phyloP scores from a whole-genome alignment of 441 rosid genomes.

The Populus tomentosa region DNA sequence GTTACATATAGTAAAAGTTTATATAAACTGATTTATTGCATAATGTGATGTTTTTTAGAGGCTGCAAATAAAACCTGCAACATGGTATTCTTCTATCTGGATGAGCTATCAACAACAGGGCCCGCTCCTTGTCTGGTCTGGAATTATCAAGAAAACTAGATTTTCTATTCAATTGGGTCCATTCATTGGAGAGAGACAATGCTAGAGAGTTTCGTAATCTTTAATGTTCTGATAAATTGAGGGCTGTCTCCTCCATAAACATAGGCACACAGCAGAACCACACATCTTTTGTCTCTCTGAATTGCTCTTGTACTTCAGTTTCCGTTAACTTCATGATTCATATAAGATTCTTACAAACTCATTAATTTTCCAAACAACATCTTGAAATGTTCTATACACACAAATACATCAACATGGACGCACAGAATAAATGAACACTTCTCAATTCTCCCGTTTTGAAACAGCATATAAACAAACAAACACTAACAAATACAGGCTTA shows the following conservation, averaged over 20 bases:
- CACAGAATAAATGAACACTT: conserved; percentile 16
- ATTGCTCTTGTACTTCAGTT: neutral
- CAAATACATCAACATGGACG: conserved; percentile 8
- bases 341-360: conserved; percentile 22
- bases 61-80: neutral
- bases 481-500: conserved; percentile 22
- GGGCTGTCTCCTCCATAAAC: neutral
- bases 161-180: neutral
- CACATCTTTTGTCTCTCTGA: neutral
- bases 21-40: neutral
- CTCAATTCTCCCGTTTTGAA: conserved; percentile 10
- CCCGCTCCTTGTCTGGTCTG: neutral
- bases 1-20: no score
- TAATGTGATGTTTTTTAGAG: neutral
- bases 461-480: conserved; percentile 11
- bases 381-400: conserved; percentile 17
- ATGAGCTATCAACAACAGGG: neutral
- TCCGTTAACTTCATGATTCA: neutral
- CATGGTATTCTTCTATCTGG: neutral
- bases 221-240: neutral
- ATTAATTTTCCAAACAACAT: conserved; percentile 7
- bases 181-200: no score
- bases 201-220: neutral
- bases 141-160: neutral
- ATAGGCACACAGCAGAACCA: neutral